phyloP scores from a whole-genome alignment of 495 filamentous ascomycete species.

The Aspergillus leporis region DNA sequence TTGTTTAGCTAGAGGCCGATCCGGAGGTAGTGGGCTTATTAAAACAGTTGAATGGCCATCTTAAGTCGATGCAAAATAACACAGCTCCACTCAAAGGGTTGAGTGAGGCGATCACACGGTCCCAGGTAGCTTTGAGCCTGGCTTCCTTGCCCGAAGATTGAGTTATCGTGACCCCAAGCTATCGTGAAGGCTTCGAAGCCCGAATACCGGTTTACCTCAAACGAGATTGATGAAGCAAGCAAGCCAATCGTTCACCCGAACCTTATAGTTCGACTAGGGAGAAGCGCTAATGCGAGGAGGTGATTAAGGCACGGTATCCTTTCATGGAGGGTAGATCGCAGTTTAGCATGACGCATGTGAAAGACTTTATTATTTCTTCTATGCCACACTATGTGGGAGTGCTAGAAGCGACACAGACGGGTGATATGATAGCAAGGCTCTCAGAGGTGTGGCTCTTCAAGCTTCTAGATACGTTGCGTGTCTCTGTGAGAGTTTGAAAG shows the following conservation, averaged over 20 bases:
- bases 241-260: background rate
- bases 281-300: background rate
- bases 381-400: too few relatives aligned
- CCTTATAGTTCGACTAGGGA: background rate
- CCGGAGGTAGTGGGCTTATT: slow-evolving; percentile 36
- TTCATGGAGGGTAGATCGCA: background rate
- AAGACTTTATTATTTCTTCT: background rate
- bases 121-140: slow-evolving; percentile 53
- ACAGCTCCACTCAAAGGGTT: slow-evolving; percentile 52
- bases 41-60: slow-evolving; percentile 53
- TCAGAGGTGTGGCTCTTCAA: too few relatives aligned
- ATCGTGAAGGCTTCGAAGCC: background rate
- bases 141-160: slow-evolving; percentile 39
- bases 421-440: too few relatives aligned
- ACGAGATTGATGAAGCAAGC: background rate
- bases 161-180: slow-evolving; percentile 9
- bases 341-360: background rate
- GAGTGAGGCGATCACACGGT: slow-evolving; percentile 49
- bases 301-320: background rate
- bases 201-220: background rate
- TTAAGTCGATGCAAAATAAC: slow-evolving; percentile 59
- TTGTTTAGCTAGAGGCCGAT: slow-evolving; percentile 40
- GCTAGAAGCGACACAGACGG: too few relatives aligned
- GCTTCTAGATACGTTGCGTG: too few relatives aligned
- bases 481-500: too few relatives aligned